A percentile compares a stretch with the other conserved stretches of the same genome.
Evolutionary conservation across 768 basidiomycete genomes (phyloP).

Genomic region (Wakefieldia striispora): DNA sequence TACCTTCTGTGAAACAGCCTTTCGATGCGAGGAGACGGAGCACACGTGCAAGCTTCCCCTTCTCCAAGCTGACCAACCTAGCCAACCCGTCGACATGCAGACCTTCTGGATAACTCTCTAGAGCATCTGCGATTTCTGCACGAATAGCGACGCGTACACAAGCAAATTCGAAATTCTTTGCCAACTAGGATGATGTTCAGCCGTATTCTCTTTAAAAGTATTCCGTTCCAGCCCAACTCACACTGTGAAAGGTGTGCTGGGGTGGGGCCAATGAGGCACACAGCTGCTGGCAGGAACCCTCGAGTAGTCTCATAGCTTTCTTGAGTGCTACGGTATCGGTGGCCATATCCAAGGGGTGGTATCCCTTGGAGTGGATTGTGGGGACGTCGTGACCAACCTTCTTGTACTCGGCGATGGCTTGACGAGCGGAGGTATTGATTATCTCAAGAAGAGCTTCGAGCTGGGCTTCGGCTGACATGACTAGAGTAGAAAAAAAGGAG

Average conservation of each 20-base stretch:
- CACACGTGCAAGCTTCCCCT: constrained; percentile 29
- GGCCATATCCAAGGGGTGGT: constrained; percentile 23
- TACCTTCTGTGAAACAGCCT: constrained; percentile 33
- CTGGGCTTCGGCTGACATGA: constrained; percentile 27
- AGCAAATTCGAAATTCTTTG: constrained; percentile 26
- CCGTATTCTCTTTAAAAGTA: background rate
- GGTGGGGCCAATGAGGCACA: constrained; percentile 28
- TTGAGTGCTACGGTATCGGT: constrained; percentile 20
- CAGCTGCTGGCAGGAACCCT: constrained; percentile 27
- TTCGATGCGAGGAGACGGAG: constrained; percentile 31
- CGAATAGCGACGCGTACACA: constrained; percentile 25
- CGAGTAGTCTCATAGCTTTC: constrained; percentile 26
- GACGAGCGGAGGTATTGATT: constrained; percentile 28
- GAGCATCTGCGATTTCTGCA: constrained; percentile 27
- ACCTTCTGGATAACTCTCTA: constrained; percentile 27
- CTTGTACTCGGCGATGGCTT: constrained; percentile 26
- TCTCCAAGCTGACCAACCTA: constrained; percentile 22
- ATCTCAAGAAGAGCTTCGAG: constrained; percentile 31
- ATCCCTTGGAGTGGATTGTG: constrained; percentile 21
- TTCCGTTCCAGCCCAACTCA: constrained; percentile 1
- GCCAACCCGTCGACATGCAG: constrained; percentile 27
- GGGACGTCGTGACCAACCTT: constrained; percentile 22
- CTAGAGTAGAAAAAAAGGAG: background rate
- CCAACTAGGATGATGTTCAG: constrained; percentile 5
- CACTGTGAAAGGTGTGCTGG: constrained; percentile 28